phyloP scores from a whole-genome alignment of 169 alveolate genomes.

The Cardiosporidium cionae region DNA sequence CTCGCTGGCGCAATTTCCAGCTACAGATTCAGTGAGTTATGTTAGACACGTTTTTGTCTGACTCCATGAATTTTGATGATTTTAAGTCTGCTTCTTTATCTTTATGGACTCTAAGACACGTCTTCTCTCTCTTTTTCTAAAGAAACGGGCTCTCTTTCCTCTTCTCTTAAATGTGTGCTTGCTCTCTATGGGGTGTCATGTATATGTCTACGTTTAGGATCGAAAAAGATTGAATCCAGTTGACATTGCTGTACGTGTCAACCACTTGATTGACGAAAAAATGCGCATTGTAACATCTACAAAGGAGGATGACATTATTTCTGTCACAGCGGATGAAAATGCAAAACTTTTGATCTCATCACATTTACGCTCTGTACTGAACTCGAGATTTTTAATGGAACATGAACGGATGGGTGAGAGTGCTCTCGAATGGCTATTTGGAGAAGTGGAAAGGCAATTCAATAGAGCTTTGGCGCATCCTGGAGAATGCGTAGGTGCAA shows the following conservation, averaged over 20 bases:
- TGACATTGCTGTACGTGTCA: slow-evolving; percentile 62
- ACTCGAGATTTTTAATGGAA: slow-evolving; percentile 83
- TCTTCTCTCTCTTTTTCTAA: no score
- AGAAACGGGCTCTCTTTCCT: no score
- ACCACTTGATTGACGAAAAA: slow-evolving; percentile 52
- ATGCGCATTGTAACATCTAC: slow-evolving; percentile 56
- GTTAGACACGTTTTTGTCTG: no score
- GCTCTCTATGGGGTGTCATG: no score
- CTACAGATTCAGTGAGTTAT: no score
- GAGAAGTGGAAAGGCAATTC: slow-evolving; percentile 92
- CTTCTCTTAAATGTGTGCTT: no score
- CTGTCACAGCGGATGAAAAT: slow-evolving; percentile 82
- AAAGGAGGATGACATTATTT: slow-evolving; percentile 31
- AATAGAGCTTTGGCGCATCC: slow-evolving; percentile 84
- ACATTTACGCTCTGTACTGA: slow-evolving; percentile 83
- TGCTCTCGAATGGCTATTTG: slow-evolving; percentile 91
- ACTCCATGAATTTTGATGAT: no score
- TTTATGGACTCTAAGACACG: no score
- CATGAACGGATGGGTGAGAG: slow-evolving; percentile 84
- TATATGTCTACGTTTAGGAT: not conserved
- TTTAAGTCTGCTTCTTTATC: no score
- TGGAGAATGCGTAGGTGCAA: slow-evolving; percentile 98
- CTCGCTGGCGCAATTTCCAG: slow-evolving; percentile 27
- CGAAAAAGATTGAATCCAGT: slow-evolving; percentile 50
- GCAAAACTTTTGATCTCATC: slow-evolving; percentile 80